phyloP scores from a whole-genome alignment of 306 rosid species.

The Cajanus cajan region DNA sequence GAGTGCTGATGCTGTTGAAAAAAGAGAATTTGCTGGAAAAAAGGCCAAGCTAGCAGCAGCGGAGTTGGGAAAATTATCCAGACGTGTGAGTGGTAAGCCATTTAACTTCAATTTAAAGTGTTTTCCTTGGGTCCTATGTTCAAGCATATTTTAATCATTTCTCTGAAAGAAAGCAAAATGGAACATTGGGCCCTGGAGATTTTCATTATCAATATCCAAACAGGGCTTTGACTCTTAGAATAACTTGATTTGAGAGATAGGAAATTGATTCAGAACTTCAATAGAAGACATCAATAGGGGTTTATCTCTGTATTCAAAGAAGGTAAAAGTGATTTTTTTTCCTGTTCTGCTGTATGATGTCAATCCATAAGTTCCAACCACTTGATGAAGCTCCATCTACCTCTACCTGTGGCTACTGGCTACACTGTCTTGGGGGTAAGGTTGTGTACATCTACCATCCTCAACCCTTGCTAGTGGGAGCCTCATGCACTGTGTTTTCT shows the following conservation, averaged over 20 bases:
- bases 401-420: background rate
- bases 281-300: background rate
- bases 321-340: background rate
- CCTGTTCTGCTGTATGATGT: background rate
- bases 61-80: constrained; percentile 79
- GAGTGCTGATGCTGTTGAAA: constrained; percentile 80
- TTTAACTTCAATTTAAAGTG: constrained; percentile 10
- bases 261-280: background rate
- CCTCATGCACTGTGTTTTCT: background rate
- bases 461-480: background rate
- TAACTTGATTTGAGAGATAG: constrained; percentile 6
- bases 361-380: background rate
- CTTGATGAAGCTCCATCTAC: background rate
- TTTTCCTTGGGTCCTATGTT: background rate
- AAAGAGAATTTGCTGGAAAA: constrained; percentile 84
- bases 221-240: background rate
- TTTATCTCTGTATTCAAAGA: background rate
- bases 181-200: constrained; percentile 19
- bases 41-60: constrained; percentile 98
- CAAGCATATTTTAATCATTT: background rate
- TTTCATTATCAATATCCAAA: constrained; percentile 10
- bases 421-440: background rate
- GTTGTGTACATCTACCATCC: background rate
- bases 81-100: constrained; percentile 78
- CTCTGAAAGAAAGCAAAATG: background rate